Evolutionary conservation across 768 basidiomycete genomes (phyloP).

Genomic region (Hypholoma sublateritium): DNA sequence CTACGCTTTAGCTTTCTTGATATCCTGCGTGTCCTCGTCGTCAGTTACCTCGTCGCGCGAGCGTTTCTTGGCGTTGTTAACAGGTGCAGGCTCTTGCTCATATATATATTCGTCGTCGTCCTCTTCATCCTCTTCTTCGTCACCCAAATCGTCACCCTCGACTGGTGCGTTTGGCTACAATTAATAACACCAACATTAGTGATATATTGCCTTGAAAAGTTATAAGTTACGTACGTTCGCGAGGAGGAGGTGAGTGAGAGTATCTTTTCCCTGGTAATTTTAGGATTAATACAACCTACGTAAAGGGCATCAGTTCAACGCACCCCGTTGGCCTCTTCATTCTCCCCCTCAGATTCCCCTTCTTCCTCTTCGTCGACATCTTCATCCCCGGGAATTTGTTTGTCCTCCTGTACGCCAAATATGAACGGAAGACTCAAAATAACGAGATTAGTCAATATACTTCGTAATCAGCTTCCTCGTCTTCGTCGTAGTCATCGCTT

Average conservation of each 20-base stretch:
- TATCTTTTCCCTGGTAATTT: conserved; percentile 12
- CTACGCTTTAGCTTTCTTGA: conserved; percentile 43
- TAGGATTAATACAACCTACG: neutral
- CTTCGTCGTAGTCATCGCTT: conserved; percentile 27
- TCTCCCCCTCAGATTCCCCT: conserved; percentile 15
- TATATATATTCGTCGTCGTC: conserved; percentile 35
- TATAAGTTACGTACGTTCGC: conserved; percentile 23
- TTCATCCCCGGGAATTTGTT: conserved; percentile 21
- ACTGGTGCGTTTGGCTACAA: conserved; percentile 27
- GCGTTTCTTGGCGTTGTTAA: conserved; percentile 33
- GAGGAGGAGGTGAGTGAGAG: conserved; percentile 29
- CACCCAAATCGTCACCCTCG: conserved; percentile 26
- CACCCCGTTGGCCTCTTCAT: conserved; percentile 8
- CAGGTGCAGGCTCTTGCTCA: conserved; percentile 20
- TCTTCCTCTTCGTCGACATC: conserved; percentile 26
- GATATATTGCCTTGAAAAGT: neutral
- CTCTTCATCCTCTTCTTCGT: conserved; percentile 23
- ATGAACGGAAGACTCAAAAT: neutral
- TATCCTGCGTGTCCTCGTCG: conserved; percentile 30
- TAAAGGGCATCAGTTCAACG: neutral
- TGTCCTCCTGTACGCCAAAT: conserved; percentile 16
- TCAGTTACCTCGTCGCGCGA: conserved; percentile 31
- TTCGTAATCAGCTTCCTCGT: conserved; percentile 23
- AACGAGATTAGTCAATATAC: conserved; percentile 11
- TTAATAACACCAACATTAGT: neutral